Evolutionary conservation across 2,329 filamentous ascomycete species (phyloP).

Genomic region (Ophiocordyceps camponoti-saundersi): DNA sequence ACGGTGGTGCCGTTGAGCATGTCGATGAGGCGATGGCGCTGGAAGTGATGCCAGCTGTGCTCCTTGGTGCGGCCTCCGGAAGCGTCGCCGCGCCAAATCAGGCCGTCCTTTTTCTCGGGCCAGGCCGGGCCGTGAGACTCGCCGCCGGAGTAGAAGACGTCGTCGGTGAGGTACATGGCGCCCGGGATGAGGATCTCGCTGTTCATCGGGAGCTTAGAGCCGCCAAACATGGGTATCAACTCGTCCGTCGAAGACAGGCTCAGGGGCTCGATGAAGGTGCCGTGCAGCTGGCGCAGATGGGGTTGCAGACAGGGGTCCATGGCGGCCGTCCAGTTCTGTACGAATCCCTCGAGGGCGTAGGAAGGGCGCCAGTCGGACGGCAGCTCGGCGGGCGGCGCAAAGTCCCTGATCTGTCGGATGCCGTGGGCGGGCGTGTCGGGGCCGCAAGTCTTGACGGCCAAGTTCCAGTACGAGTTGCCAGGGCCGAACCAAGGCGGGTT

Average conservation of each 20-base stretch:
- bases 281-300: constrained; percentile 31
- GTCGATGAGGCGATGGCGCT: constrained; percentile 52
- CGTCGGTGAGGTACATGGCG: constrained; percentile 44
- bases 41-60: constrained; percentile 51
- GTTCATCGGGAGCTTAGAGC: constrained; percentile 45
- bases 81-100: constrained; percentile 49
- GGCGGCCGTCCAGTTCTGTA: constrained; percentile 40
- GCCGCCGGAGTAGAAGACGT: constrained; percentile 41
- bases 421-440: constrained; percentile 28
- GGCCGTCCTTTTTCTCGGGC: constrained; percentile 34
- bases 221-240: constrained; percentile 42
- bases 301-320: constrained; percentile 43
- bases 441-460: constrained; percentile 37
- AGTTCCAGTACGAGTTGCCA: constrained; percentile 39
- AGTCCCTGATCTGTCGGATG: constrained; percentile 19
- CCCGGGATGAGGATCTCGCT: constrained; percentile 48
- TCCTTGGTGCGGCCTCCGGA: constrained; percentile 36
- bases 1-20: constrained; percentile 51
- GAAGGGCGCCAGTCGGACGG: constrained; percentile 16
- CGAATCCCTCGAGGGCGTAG: constrained; percentile 27
- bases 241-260: constrained; percentile 33
- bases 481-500: constrained; percentile 29
- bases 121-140: constrained; percentile 36
- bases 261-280: constrained; percentile 37
- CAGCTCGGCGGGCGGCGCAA: constrained; percentile 22